Evolutionary conservation across 352 stramenopile genomes (phyloP).

Genomic region (Hyaloperonospora arabidopsidis): DNA sequence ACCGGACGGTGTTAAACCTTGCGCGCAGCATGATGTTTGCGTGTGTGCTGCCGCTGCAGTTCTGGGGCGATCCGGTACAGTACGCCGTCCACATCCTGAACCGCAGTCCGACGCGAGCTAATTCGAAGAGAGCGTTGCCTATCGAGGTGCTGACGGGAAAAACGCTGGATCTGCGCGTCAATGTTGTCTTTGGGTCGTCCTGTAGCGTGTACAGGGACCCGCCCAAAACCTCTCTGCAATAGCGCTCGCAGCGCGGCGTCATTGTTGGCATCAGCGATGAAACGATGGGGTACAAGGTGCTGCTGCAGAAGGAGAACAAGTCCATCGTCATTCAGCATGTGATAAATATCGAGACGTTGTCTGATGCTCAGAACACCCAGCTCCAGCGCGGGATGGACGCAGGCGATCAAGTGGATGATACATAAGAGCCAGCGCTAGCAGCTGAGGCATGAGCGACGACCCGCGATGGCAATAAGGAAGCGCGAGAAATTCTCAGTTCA

Average conservation of each 20-base stretch:
- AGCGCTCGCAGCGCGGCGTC: too few species aligned
- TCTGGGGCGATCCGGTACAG: constrained; percentile 25
- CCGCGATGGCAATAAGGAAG: too few species aligned
- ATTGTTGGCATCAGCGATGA: too few species aligned
- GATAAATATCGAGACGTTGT: not conserved
- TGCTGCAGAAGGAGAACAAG: too few species aligned
- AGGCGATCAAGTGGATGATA: too few species aligned
- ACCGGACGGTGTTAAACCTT: constrained; percentile 30
- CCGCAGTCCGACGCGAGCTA: constrained; percentile 13
- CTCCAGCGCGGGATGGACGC: not conserved
- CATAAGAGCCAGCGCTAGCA: too few species aligned
- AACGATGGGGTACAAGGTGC: constrained; percentile 3
- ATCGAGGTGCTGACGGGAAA: constrained; percentile 6
- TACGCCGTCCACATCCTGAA: constrained; percentile 28
- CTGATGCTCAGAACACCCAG: not conserved
- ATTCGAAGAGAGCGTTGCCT: constrained; percentile 6
- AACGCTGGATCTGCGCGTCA: not conserved
- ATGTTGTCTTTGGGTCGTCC: not conserved
- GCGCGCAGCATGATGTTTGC: constrained; percentile 24
- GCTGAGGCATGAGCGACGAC: too few species aligned
- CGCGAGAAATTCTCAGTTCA: too few species aligned
- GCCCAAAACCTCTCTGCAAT: too few species aligned
- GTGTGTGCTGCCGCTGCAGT: constrained; percentile 12
- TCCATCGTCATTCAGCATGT: not conserved
- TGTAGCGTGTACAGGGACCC: constrained; percentile 5